Evolutionary conservation across 106 monocot species (phyloP).

Genomic region (Ottelia alismoides): DNA sequence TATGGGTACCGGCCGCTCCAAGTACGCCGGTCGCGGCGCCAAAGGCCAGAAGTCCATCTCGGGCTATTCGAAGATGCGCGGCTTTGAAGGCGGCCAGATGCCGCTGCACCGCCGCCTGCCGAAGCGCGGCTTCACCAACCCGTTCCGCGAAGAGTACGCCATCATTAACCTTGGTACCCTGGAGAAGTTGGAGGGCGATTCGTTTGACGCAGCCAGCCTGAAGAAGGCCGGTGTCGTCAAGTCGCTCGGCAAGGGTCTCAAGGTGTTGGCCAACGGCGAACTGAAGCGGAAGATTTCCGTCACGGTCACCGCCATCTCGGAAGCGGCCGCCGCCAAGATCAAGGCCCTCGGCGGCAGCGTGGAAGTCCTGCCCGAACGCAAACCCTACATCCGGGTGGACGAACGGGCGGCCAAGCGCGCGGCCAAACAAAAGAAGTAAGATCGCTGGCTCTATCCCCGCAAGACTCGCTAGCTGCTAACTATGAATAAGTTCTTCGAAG

Average conservation of each 20-base stretch:
- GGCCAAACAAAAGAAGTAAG: too few species aligned
- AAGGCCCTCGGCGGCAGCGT: too few species aligned
- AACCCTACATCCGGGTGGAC: too few species aligned
- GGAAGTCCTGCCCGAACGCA: too few species aligned
- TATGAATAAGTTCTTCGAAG: too few species aligned
- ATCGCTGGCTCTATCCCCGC: too few species aligned
- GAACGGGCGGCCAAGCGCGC: too few species aligned
- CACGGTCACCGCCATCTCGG: too few species aligned
- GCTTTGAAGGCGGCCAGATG: conserved; percentile 1
- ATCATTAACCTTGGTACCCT: not conserved
- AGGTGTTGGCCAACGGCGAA: not conserved
- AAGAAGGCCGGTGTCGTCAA: not conserved
- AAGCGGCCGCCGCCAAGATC: too few species aligned
- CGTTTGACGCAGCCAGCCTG: not conserved
- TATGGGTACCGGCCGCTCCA: not conserved
- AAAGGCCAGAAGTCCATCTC: not conserved
- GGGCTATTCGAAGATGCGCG: not conserved
- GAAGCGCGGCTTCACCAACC: not conserved
- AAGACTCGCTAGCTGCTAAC: too few species aligned
- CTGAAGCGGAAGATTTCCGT: too few species aligned
- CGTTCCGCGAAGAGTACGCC: not conserved
- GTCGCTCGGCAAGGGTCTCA: not conserved
- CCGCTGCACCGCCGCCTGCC: not conserved
- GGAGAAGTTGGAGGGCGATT: not conserved
- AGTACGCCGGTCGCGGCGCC: not conserved